Evolutionary conservation across 2,329 filamentous ascomycete genomes (phyloP).

Genomic region (Microdochium nivale): DNA sequence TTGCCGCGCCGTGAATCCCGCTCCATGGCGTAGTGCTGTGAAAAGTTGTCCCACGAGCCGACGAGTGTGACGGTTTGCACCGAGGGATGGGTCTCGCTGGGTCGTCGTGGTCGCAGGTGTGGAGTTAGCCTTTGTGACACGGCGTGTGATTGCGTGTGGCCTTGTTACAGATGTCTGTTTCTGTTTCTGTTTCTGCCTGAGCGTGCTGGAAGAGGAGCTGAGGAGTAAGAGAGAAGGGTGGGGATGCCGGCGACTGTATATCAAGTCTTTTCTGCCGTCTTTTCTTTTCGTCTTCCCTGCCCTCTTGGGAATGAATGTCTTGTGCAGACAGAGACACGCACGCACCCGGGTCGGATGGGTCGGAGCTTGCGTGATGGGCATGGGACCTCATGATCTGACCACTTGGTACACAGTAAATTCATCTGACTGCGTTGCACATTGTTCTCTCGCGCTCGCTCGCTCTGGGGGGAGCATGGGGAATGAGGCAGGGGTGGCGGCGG

Average conservation of each 20-base stretch:
- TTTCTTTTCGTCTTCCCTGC: background rate
- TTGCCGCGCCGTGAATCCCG: constrained; percentile 63
- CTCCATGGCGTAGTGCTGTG: constrained; percentile 65
- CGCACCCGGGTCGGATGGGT: background rate
- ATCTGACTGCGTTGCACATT: background rate
- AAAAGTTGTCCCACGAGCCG: constrained; percentile 91
- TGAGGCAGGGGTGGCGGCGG: background rate
- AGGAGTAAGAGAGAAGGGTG: background rate
- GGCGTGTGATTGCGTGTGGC: background rate
- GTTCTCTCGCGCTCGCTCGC: background rate
- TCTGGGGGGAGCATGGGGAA: background rate
- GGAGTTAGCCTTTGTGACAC: background rate
- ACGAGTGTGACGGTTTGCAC: constrained; percentile 64
- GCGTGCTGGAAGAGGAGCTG: background rate
- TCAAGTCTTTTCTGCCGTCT: background rate
- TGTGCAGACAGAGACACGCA: background rate
- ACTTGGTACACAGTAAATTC: background rate
- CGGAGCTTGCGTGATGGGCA: background rate
- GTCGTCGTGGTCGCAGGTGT: constrained; percentile 1
- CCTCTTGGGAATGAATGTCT: background rate
- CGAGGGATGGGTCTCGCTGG: constrained; percentile 47
- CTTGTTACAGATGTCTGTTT: background rate
- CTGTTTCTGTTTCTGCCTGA: no score
- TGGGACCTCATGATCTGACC: background rate
- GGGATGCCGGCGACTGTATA: background rate